Base-by-base conservation (phyloP, 352 stramenopile genomes). In the Aphanomyces astaci region DNA sequence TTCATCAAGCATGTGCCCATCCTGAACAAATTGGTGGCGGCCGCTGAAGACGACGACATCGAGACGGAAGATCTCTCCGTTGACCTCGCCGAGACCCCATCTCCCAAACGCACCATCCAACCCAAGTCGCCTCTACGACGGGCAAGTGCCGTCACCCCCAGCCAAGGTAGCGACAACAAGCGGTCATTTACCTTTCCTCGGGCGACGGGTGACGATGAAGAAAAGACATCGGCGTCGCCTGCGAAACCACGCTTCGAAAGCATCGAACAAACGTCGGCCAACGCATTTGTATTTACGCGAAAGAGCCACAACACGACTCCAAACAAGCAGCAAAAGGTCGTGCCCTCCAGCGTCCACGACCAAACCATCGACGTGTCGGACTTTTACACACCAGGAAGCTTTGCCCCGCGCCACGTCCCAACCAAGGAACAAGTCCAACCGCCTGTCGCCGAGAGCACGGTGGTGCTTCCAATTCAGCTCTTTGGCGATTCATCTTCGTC, bases 311-410 rank as follows among this genome's bases (percentile, higher is more conserved):
- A 51, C 3, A 11, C 43, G 36, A 43, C 36, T 2, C 62, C 62
- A 2, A 68, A 43, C 28, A 68, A 68, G 51, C 27, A 51, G 11
- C 62, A 48, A 17, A 68, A 68, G 24, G 62, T 68, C 22, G 4
- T 46, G 24, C 39, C 56, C n/a, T 46, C 62, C 10, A 68, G 62
- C 45, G 46, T 68, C n/a, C 62, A 68, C 33, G 62, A 68, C 25
- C 62, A 68, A 60, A 25, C 28, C 30, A 57, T 51, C 19, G 60
- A 66, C 30, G 60, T 36, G 19, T 32, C 51, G 11, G 51, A 59
- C 51, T 59, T 59, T 59, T 59, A 59, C 51, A 59, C 51, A 9
- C 51, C 51, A 36, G 51, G 51, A 7, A 59, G 51, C 51, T 59
- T 59, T 32, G 51, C 51, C 13, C 51, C 51, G 7, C 51, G 51